These are phyloP conservation scores for Amaranthus palmeri DNA, from an alignment of 148 eudicot species.

Conservation along the genomic window DNA sequence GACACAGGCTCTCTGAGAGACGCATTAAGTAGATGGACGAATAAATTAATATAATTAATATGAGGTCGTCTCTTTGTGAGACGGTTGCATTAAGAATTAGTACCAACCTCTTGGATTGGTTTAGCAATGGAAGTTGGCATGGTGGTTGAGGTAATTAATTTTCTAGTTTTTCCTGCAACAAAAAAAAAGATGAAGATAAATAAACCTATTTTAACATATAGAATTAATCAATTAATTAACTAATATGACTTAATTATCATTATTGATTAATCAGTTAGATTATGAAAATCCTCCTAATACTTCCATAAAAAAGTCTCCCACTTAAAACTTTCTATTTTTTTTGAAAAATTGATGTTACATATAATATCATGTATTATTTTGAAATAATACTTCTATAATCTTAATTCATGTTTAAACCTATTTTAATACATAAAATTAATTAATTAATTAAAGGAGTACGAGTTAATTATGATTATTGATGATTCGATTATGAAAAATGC, in stretches of 20 bases:
- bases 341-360: slow-evolving; percentile 6
- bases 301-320: neutral
- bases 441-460: too few relatives aligned
- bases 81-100: neutral
- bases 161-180: slow-evolving; percentile 40
- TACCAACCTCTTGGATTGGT: slow-evolving; percentile 41
- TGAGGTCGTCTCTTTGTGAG: too few relatives aligned
- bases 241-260: neutral
- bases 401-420: neutral
- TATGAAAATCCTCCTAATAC: neutral
- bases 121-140: slow-evolving; percentile 23
- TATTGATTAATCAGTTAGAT: neutral
- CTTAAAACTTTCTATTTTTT: slow-evolving; percentile 7
- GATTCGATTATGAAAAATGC: too few relatives aligned
- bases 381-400: neutral
- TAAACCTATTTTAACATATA: neutral
- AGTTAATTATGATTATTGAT: too few relatives aligned
- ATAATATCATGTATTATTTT: slow-evolving; percentile 1
- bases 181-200: neutral
- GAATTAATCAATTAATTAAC: neutral
- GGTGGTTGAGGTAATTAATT: slow-evolving; percentile 18
- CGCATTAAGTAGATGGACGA: too few relatives aligned
- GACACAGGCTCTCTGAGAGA: too few relatives aligned
- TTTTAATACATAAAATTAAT: too few relatives aligned
- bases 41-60: too few relatives aligned